phyloP scores from a whole-genome alignment of 2,329 filamentous ascomycete species.

The Coniosporium tulheliwenetii region DNA sequence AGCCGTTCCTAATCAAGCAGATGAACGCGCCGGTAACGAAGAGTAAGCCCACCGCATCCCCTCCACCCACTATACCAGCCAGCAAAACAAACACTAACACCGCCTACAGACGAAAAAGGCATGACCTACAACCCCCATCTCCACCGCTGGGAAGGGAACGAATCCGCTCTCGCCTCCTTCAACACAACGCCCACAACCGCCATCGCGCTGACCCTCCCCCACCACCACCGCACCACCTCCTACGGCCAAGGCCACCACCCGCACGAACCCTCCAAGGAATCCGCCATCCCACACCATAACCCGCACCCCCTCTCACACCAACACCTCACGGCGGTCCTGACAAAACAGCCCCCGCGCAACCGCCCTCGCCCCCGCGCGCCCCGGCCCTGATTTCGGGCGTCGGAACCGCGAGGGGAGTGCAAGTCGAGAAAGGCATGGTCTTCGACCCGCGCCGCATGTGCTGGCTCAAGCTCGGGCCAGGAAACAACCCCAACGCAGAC shows the following conservation, averaged over 20 bases:
- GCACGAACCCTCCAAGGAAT: no score
- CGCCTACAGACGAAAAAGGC: slow-evolving; percentile 58
- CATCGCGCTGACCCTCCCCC: slow-evolving; percentile 18
- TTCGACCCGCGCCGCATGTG: slow-evolving; percentile 97
- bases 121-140: slow-evolving; percentile 90
- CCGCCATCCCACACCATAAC: slow-evolving; percentile 22
- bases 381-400: slow-evolving; percentile 62
- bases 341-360: slow-evolving; percentile 6
- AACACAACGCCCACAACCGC: slow-evolving; percentile 32
- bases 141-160: slow-evolving; percentile 91
- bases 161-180: slow-evolving; percentile 68
- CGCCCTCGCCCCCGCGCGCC: slow-evolving; percentile 29
- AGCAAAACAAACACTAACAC: slow-evolving; percentile 4
- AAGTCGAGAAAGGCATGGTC: slow-evolving; percentile 95
- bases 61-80: not conserved
- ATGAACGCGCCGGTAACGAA: slow-evolving; percentile 64
- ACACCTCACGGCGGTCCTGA: slow-evolving; percentile 14
- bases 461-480: slow-evolving; percentile 63
- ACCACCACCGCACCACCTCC: slow-evolving; percentile 6
- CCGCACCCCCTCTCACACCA: slow-evolving; percentile 25
- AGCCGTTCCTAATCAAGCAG: slow-evolving; percentile 81
- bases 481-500: slow-evolving; percentile 16
- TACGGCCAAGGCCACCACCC: no score
- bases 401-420: slow-evolving; percentile 63
- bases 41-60: slow-evolving; percentile 41